Base-by-base conservation (phyloP, 441 rosid species). In the Pelargonium citronellum region DNA sequence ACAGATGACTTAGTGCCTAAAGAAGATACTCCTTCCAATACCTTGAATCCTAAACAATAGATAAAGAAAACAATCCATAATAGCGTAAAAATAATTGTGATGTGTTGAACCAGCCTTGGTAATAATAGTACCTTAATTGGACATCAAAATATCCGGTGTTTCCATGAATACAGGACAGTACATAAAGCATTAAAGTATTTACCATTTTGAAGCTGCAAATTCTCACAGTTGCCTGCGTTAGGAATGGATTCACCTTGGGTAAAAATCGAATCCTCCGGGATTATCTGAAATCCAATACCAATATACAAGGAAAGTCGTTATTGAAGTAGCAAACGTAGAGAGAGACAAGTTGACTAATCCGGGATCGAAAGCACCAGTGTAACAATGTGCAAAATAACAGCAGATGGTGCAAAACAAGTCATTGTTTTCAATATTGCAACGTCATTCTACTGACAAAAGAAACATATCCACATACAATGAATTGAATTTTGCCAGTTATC, bases 121-220 rank as follows among this genome's bases (percentile, higher is more conserved):
- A 4, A 3, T 30, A 3, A 30, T 30, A 3, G 37, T 30, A 30
- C 37, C 37, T 30, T 30, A 30, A 30, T 30, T 66, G 43, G 10
- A 62, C 43, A 49, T n/a, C 17, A 49, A 20, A 15, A 15, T 55
- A 55, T 7, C 24, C 8, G 47, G 19, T 71, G 12, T 63, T 62
- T 41, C 64, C 44, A 15, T 37, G 24, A 67, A 20, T 16, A 43
- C 30, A 60, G 66, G 12, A 9, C 53, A 61, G 63, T 24, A 9
- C 39, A 3, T 1, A 9, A 55, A 65, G 64, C 10, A 39, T 47
- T 43, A 27, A 61, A 37, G 13, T 12, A 71, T 73, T 71, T 76
- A 89, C 96, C 92, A 77, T 67, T 81, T 71, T 65, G 84, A 51
- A 77, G 73, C 64, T 80, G 87, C 70, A 75, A 69, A 27, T 67